A percentile compares a stretch with the other conserved stretches of the same genome.
Conservation (phyloP, 2,329 filamentous ascomycete genomes). For the Sarocladium brachiariae region DNA sequence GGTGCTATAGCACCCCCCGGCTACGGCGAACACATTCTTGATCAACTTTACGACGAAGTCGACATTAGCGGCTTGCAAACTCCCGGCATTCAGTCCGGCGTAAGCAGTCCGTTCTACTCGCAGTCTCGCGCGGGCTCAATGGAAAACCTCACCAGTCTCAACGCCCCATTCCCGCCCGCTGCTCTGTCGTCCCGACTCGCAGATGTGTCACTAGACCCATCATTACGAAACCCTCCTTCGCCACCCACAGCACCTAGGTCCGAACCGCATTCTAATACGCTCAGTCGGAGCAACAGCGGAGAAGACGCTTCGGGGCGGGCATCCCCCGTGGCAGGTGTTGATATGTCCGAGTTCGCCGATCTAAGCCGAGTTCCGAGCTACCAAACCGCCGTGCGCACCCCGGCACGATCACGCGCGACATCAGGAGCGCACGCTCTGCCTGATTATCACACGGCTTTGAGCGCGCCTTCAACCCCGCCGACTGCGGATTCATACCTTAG, state of each 20-base stretch:
- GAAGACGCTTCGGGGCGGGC: constrained; percentile 45
- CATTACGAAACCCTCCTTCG: constrained; percentile 38
- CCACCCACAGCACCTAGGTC: constrained; percentile 33
- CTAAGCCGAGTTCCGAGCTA: constrained; percentile 73
- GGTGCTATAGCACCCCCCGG: constrained; percentile 75
- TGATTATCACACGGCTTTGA: constrained; percentile 58
- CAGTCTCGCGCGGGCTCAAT: constrained; percentile 68
- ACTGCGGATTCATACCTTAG: constrained; percentile 21
- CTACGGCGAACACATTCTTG: constrained; percentile 84
- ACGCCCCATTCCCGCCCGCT: constrained; percentile 34
- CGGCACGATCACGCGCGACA: constrained; percentile 46
- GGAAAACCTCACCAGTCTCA: constrained; percentile 64
- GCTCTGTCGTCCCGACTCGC: constrained; percentile 61
- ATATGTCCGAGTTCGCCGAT: constrained; percentile 55
- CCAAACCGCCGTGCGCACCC: constrained; percentile 62
- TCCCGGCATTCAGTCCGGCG: constrained; percentile 61
- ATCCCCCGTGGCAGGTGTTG: constrained; percentile 51
- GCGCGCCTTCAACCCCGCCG: constrained; percentile 42
- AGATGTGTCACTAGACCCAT: constrained; percentile 51
- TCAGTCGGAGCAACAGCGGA: constrained; percentile 49
- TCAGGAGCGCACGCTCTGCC: constrained; percentile 48
- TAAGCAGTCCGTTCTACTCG: constrained; percentile 71
- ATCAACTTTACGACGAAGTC: constrained; percentile 84
- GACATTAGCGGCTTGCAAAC: constrained; percentile 77
- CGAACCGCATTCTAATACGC: constrained; percentile 35